phyloP scores from a whole-genome alignment of 2,329 filamentous ascomycete genomes.

The Beauveria sp. region DNA sequence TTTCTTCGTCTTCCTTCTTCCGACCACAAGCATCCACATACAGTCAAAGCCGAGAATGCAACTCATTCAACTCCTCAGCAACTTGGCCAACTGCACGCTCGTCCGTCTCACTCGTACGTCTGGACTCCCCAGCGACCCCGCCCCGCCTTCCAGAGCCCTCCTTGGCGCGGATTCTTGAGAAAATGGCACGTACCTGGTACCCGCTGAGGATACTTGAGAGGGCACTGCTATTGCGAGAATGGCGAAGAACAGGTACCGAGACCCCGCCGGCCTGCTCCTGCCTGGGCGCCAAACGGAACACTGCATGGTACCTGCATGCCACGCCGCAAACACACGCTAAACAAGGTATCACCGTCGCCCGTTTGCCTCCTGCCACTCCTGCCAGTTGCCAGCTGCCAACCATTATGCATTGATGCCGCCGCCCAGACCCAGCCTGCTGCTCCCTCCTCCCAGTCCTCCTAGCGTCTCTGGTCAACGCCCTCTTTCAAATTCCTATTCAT shows the following conservation, averaged over 20 bases:
- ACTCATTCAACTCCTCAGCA: too few species aligned
- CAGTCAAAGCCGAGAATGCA: too few species aligned
- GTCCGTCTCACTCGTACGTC: neutral
- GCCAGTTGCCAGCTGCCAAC: neutral
- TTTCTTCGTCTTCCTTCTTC: neutral
- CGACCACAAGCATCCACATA: neutral
- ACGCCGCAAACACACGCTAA: neutral
- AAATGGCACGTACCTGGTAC: neutral
- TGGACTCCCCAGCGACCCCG: neutral
- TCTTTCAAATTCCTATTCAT: neutral
- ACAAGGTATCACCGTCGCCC: neutral
- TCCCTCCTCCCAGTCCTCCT: neutral
- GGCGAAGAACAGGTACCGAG: neutral
- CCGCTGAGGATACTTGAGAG: neutral
- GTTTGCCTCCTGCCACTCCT: neutral
- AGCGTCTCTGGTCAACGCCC: neutral
- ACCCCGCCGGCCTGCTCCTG: neutral
- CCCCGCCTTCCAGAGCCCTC: constrained; percentile 3
- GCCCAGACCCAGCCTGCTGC: neutral
- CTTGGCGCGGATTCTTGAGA: neutral
- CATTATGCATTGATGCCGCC: neutral
- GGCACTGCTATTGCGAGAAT: neutral
- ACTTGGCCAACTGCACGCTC: neutral
- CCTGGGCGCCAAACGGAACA: neutral
- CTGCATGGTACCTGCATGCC: neutral